Conservation (phyloP, 1,284 basidiomycete genomes). For the Phenoliferia sp. region DNA sequence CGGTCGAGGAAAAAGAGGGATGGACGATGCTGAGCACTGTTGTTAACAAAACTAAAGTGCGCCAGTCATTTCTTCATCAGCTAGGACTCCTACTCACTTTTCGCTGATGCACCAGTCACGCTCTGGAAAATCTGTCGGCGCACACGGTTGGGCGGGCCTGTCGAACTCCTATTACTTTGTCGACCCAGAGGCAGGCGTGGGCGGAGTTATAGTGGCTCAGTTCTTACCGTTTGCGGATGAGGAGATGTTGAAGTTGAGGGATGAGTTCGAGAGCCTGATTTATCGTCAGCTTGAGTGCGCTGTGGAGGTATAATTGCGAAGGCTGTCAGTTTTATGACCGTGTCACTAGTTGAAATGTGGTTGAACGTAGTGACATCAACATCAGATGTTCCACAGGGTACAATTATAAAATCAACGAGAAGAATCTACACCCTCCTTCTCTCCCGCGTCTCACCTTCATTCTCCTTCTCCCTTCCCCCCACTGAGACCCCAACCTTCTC, state of each 20-base stretch:
- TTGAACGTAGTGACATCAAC: too few relatives aligned
- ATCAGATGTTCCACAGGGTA: too few relatives aligned
- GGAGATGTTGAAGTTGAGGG: not conserved
- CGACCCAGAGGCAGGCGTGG: constrained; percentile 7
- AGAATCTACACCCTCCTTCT: too few relatives aligned
- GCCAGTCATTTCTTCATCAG: not conserved
- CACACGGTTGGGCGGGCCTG: not conserved
- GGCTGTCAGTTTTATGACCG: too few relatives aligned
- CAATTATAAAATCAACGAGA: too few relatives aligned
- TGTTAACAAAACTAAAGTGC: not conserved
- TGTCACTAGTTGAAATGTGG: too few relatives aligned
- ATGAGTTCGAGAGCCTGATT: not conserved
- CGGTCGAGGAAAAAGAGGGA: not conserved
- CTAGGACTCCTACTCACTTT: not conserved
- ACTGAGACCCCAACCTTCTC: too few relatives aligned
- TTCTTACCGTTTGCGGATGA: not conserved
- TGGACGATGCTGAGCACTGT: not conserved
- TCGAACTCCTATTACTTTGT: constrained; percentile 12
- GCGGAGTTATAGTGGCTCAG: constrained; percentile 9
- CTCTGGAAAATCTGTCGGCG: not conserved
- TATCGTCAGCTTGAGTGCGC: too few relatives aligned
- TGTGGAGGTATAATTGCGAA: too few relatives aligned
- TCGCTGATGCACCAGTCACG: not conserved
- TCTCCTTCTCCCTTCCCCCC: too few relatives aligned
- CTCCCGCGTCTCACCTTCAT: too few relatives aligned